These are phyloP conservation scores for Pythium monospermum DNA, from an alignment of 352 stramenopile species.

Conservation along the genomic window DNA sequence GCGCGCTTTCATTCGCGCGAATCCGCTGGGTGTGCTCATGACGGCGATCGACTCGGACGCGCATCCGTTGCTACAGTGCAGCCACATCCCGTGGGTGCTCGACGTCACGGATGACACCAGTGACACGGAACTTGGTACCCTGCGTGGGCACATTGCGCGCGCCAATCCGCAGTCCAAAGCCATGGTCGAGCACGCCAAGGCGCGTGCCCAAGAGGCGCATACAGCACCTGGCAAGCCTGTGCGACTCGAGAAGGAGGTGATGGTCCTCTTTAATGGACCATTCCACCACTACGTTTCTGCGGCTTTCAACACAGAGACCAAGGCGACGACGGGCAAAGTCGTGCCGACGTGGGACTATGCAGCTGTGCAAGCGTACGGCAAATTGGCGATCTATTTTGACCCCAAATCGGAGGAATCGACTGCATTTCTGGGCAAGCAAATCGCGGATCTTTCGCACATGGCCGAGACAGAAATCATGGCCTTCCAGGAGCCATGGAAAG, in stretches of 20 bases:
- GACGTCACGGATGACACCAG: slow-evolving; percentile 12
- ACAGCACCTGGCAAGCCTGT: background rate
- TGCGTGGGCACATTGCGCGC: slow-evolving; percentile 19
- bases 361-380: slow-evolving; percentile 18
- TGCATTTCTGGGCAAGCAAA: slow-evolving; percentile 10
- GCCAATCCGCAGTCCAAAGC: slow-evolving; percentile 17
- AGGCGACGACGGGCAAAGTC: slow-evolving; percentile 21
- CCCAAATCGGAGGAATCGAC: slow-evolving; percentile 5
- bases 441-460: slow-evolving; percentile 15
- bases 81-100: slow-evolving; percentile 22
- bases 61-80: slow-evolving; percentile 19
- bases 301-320: slow-evolving; percentile 16
- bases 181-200: slow-evolving; percentile 7
- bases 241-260: slow-evolving; percentile 12
- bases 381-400: slow-evolving; percentile 11
- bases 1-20: slow-evolving; percentile 21
- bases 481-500: slow-evolving; percentile 17
- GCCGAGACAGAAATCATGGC: slow-evolving; percentile 18
- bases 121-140: slow-evolving; percentile 13
- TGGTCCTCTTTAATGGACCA: slow-evolving; percentile 18
- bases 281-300: slow-evolving; percentile 18
- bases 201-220: background rate
- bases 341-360: slow-evolving; percentile 25
- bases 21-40: slow-evolving; percentile 19
- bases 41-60: slow-evolving; percentile 13